phyloP scores from a whole-genome alignment of 495 filamentous ascomycete genomes.

The Annulohypoxylon stygium region DNA sequence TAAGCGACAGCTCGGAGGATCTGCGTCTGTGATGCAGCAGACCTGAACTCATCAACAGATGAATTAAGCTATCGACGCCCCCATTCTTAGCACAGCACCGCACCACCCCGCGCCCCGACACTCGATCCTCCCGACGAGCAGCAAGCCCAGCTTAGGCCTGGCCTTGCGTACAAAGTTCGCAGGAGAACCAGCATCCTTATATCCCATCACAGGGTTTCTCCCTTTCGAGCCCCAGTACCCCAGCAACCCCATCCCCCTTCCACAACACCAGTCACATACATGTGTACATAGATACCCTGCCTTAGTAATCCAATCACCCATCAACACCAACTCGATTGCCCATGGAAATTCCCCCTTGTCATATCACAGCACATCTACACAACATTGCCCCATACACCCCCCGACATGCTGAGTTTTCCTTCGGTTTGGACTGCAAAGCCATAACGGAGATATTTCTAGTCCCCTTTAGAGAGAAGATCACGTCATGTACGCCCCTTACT shows the following conservation, averaged over 20 bases:
- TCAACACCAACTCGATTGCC: constrained; percentile 6
- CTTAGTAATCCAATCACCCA: constrained; percentile 49
- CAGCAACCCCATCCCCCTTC: background rate
- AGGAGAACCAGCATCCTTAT: constrained; percentile 50
- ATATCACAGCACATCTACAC: constrained; percentile 27
- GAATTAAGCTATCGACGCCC: constrained; percentile 18
- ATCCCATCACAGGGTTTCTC: constrained; percentile 21
- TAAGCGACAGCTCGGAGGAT: constrained; percentile 82
- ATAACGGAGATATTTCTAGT: constrained; percentile 51
- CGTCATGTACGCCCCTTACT: constrained; percentile 52
- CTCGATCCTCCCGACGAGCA: constrained; percentile 50
- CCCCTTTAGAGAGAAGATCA: constrained; percentile 54
- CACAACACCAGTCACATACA: constrained; percentile 33
- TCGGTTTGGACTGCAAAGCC: constrained; percentile 54
- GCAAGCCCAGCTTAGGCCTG: constrained; percentile 45
- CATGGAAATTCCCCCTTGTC: constrained; percentile 38
- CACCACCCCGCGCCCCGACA: constrained; percentile 42
- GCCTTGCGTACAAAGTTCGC: constrained; percentile 50
- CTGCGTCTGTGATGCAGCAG: constrained; percentile 61
- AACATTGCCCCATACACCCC: constrained; percentile 40
- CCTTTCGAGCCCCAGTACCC: background rate
- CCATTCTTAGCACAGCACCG: constrained; percentile 29
- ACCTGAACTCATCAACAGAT: constrained; percentile 51
- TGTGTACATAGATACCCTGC: constrained; percentile 52
- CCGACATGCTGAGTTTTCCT: constrained; percentile 54